Evolutionary conservation across 139 green algal genomes (phyloP), one percentile per base, ranked within the genome.

Genomic region (Coelastrella sp.): DNA sequence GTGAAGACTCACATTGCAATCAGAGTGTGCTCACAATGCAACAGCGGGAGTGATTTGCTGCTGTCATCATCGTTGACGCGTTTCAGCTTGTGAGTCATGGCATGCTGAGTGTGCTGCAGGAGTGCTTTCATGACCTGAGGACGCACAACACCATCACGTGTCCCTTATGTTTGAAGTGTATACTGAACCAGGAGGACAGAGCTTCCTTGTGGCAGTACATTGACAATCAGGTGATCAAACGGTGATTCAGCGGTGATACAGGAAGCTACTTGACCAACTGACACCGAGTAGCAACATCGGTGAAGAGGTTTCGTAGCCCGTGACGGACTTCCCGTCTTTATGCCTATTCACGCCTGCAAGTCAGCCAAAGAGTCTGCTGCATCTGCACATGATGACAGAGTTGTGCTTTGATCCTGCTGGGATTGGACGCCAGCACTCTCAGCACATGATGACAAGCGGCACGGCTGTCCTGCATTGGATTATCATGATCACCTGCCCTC

Each of bases 161-260:
- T 89, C 94, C 95, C 20, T 63, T 93, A 61, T 98, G 96, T 92
- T 95, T 95, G 58, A 97, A 93, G 72, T 97, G 94, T 91, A 96
- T 94, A 90, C 96, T 97, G 92, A 88, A 75, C 15, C 78, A 93
- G 12, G 84, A 60, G 5, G 83, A 97, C 86, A 94, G 95, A 88
- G 79, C 81, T 7, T 24, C 27, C 6, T 78, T 95, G 76, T 98
- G 96, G 96, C 76, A 60, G 22, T 70, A 88, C 7, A 76, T 98
- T 25, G 96, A 98, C 87, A 57, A 74, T 17, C 84, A 74, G 10
- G 78, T 93, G 7, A 81, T 81, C 4, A 17, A 81, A 11, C 60
- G 8, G 14, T 81, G 7, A 59, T 56, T 59, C 10, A 22, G 1
- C 20, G n/a, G n/a, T 17, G 72, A 78, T 78, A 27, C 19, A 27